Evolutionary conservation across 2,329 filamentous ascomycete species (phyloP).

Genomic region (Thielaviopsis populi): DNA sequence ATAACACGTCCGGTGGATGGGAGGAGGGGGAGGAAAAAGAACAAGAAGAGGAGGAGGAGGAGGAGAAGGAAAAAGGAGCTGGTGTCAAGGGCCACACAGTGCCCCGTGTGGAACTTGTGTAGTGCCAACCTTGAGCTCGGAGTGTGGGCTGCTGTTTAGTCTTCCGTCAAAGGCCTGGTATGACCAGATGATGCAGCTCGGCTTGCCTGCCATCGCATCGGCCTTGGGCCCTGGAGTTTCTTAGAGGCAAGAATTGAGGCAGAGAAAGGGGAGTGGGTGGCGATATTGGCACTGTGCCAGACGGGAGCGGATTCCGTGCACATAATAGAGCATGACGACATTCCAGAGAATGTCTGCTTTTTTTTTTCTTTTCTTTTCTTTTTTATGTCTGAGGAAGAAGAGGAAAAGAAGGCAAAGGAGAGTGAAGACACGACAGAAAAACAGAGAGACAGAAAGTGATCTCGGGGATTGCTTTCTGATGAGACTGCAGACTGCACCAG

Average conservation of each 20-base stretch:
- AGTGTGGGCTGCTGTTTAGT: neutral
- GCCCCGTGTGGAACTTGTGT: conserved; percentile 4
- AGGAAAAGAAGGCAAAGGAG: neutral
- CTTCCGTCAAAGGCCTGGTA: neutral
- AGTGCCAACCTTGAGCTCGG: neutral
- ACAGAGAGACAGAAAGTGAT: too few relatives aligned
- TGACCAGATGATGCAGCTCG: neutral
- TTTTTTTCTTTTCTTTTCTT: neutral
- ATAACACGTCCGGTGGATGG: neutral
- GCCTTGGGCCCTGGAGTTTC: neutral
- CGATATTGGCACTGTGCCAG: neutral
- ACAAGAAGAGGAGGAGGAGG: neutral
- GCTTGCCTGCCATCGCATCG: neutral
- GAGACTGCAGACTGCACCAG: neutral
- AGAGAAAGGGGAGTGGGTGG: neutral
- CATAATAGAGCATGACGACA: neutral
- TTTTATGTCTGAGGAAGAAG: neutral
- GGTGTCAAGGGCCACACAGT: neutral
- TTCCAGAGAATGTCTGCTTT: neutral
- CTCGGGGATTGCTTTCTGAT: too few relatives aligned
- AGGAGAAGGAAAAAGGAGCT: neutral
- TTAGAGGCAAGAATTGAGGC: neutral
- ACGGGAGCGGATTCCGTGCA: neutral
- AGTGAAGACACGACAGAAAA: neutral
- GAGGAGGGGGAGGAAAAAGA: neutral